Evolutionary conservation across 495 filamentous ascomycete genomes (phyloP), one percentile per base, ranked within the genome.

Genomic region (Lasiosphaeriaceae sp.): DNA sequence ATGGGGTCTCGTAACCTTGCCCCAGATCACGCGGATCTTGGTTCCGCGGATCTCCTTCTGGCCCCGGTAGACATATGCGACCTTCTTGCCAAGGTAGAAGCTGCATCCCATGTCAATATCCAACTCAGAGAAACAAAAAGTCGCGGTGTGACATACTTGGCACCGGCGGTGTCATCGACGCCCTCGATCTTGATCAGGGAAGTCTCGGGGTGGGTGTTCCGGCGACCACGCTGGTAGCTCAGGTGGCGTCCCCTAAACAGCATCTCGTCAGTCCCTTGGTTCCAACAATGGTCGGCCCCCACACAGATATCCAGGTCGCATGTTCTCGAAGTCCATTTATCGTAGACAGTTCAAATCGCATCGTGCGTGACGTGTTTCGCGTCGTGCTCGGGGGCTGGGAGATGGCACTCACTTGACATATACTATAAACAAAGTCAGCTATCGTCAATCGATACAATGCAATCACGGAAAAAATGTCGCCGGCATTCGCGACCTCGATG

Each of bases 11-110:
- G 92, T 96, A 69, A 97, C 85, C 83, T 96, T 97, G 77, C 95
- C 95, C 94, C 95, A 98, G 79, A 97, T 97, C 60, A 97, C 92
- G 71, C 92, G 82, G 76, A 97, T 92, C 85, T 97, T 96, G 73
- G 91, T 90, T 71, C 94, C 94, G 66, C 90, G 90, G 66, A 92
- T 80, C 81, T 96, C 91, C 77, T 83, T 87, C 80, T 89, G 85
- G 58, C 86, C 94, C 64, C 92, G 89, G 82, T 97, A 97, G 75
- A 98, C 92, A 75, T 90, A 97, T 66, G 93, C 93, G 71, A 96
- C 84, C 78, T 88, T 90, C 86, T 98, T 97, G 81, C 94, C 93
- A 52, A 89, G 80, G 80, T 92, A 92, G 83, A 92, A 93, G 75
- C 83, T 89, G 64, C 39, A 46, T 39, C 50, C 57, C 43, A 20